Percentiles rank a stretch among this genome's conserved stretches.
Conservation (phyloP, 2,329 filamentous ascomycete genomes). For the Raffaelea ambrosiae region DNA sequence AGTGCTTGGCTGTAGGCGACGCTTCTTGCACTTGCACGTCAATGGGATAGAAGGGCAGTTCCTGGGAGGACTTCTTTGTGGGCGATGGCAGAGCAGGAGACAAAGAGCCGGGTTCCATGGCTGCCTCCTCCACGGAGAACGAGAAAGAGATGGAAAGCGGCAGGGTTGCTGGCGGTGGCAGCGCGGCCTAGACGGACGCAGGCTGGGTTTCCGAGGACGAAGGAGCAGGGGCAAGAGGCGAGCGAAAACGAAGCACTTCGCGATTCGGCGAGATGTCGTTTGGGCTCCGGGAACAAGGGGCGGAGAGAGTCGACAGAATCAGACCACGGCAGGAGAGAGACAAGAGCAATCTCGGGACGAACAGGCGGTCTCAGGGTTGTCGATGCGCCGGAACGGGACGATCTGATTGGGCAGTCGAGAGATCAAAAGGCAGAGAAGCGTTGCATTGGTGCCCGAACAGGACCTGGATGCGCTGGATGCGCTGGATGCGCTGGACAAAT, state of each 20-base stretch:
- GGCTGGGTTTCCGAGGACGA: too few relatives aligned
- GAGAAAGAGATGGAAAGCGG: neutral
- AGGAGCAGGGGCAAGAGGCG: too few relatives aligned
- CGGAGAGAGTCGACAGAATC: too few relatives aligned
- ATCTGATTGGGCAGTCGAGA: neutral
- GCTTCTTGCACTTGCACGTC: neutral
- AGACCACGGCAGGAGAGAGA: neutral
- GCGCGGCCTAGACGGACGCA: too few relatives aligned
- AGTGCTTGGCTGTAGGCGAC: neutral
- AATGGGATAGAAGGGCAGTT: constrained; percentile 6
- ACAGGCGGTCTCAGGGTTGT: too few relatives aligned
- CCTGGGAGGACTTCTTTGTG: constrained; percentile 10
- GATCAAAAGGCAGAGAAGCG: neutral
- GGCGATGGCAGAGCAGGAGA: constrained; percentile 4
- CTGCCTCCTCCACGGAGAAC: neutral
- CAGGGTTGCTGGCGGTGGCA: too few relatives aligned
- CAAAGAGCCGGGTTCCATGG: constrained; percentile 7
- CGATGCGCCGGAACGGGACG: too few relatives aligned
- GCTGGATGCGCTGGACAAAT: too few relatives aligned
- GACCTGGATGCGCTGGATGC: neutral
- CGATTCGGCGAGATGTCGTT: too few relatives aligned
- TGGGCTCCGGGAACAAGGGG: too few relatives aligned
- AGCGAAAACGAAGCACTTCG: too few relatives aligned
- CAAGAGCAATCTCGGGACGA: neutral
- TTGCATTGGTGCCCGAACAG: constrained; percentile 2